A percentile compares a stretch with the other conserved stretches of the same genome.
phyloP scores from a whole-genome alignment of 2,329 filamentous ascomycete genomes.

The Aspergillus fischeri region DNA sequence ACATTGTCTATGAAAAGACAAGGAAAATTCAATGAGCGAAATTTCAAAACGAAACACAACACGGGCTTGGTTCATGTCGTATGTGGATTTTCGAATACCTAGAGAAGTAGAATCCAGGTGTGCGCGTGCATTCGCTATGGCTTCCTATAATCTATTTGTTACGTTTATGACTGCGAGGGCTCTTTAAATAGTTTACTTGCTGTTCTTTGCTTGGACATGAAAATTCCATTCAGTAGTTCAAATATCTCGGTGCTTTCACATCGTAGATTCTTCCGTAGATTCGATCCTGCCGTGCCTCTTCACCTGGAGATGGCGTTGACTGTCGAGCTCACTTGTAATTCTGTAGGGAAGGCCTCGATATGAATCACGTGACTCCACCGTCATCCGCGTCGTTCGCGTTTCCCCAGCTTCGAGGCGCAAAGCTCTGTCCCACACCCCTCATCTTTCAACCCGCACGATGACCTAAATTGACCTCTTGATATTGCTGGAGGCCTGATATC shows the following conservation, averaged over 20 bases:
- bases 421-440: conserved; percentile 6
- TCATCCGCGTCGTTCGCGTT: conserved; percentile 21
- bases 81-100: conserved; percentile 28
- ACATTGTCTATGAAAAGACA: conserved; percentile 27
- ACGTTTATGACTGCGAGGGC: conserved; percentile 26
- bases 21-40: conserved; percentile 21
- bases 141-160: conserved; percentile 23
- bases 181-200: conserved; percentile 22
- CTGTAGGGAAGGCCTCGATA: no score
- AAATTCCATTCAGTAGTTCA: conserved; percentile 24
- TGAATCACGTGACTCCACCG: conserved; percentile 10
- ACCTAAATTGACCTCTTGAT: conserved; percentile 1
- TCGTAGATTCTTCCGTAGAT: neutral
- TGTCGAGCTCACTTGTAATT: no score
- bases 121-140: conserved; percentile 25
- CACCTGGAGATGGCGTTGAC: no score
- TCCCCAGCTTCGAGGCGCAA: conserved; percentile 7
- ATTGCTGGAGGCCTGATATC: neutral
- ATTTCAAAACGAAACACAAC: conserved; percentile 24
- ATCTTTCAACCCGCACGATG: conserved; percentile 5
- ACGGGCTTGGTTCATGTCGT: conserved; percentile 25
- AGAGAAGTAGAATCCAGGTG: conserved; percentile 29
- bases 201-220: conserved; percentile 28
- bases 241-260: neutral
- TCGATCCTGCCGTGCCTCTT: no score